phyloP scores from a whole-genome alignment of 1,284 basidiomycete genomes.

The Veloboletus limbatus region DNA sequence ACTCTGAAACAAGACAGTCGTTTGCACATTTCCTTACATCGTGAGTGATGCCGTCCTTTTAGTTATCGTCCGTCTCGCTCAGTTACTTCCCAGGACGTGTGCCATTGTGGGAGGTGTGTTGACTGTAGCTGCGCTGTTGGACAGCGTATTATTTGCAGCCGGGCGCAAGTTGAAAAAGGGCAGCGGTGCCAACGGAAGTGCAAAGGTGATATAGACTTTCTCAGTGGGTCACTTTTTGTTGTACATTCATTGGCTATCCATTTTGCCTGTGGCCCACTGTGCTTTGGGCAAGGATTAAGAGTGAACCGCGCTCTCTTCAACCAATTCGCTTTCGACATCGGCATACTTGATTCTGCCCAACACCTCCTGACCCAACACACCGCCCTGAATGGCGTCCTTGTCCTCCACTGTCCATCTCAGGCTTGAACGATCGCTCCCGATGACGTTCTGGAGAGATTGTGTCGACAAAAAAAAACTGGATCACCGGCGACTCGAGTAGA shows the following conservation, averaged over 20 bases:
- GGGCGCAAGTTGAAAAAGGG: conserved; percentile 64
- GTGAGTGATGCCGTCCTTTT: conserved; percentile 47
- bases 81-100: conserved; percentile 65
- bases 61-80: conserved; percentile 1
- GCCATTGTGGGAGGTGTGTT: conserved; percentile 97
- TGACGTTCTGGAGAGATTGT: conserved; percentile 11
- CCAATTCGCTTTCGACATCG: conserved; percentile 8
- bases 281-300: too few species aligned
- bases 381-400: not conserved
- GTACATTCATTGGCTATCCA: conserved; percentile 17
- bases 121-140: conserved; percentile 91
- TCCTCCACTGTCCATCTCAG: conserved; percentile 7
- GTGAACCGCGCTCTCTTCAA: conserved; percentile 12
- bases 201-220: conserved; percentile 47
- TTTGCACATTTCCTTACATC: conserved; percentile 98
- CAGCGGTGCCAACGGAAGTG: conserved; percentile 36
- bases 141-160: conserved; percentile 83
- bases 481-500: too few species aligned
- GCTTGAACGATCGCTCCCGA: not conserved
- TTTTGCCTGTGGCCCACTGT: not conserved
- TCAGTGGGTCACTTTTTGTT: conserved; percentile 5
- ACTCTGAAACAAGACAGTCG: conserved; percentile 87
- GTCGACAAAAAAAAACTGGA: too few species aligned
- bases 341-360: conserved; percentile 13
- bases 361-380: conserved; percentile 3